Conservation (phyloP, 2,329 filamentous ascomycete genomes). For the Aspergillus hiratsukae region DNA sequence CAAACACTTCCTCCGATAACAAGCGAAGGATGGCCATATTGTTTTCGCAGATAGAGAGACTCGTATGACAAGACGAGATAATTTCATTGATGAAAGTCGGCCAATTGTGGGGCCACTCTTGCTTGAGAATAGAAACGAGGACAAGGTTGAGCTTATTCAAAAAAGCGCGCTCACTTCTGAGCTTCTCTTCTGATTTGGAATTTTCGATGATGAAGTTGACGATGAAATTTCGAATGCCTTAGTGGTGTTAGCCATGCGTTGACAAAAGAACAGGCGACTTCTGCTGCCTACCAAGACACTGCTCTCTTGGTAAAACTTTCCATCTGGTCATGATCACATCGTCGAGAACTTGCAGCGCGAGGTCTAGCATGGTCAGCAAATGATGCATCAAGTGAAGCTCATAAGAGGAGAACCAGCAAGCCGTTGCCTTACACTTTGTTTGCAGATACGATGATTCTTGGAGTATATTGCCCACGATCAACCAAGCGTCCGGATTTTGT, state of each 20-base stretch:
- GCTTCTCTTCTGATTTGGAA: slow-evolving; percentile 82
- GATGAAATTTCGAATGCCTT: slow-evolving; percentile 97
- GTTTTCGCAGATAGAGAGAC: slow-evolving; percentile 96
- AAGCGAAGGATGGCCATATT: slow-evolving; percentile 98
- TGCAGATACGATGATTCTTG: slow-evolving; percentile 89
- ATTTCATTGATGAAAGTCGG: slow-evolving; percentile 99
- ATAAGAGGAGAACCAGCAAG: neutral
- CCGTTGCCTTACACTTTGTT: slow-evolving; percentile 75
- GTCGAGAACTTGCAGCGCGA: slow-evolving; percentile 94
- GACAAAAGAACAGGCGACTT: slow-evolving; percentile 4
- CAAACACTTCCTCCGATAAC: slow-evolving; percentile 96
- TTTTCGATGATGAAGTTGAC: slow-evolving; percentile 97
- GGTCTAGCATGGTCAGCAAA: slow-evolving; percentile 55
- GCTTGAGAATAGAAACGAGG: slow-evolving; percentile 94
- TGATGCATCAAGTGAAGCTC: neutral
- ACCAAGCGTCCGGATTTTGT: slow-evolving; percentile 96
- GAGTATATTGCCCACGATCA: slow-evolving; percentile 94
- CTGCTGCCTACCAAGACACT: slow-evolving; percentile 71
- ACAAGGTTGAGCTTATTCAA: slow-evolving; percentile 98
- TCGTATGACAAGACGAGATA: slow-evolving; percentile 91
- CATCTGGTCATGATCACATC: slow-evolving; percentile 98
- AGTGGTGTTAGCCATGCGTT: slow-evolving; percentile 15
- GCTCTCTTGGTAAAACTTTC: slow-evolving; percentile 94
- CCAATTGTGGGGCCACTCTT: slow-evolving; percentile 99
- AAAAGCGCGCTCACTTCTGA: slow-evolving; percentile 79